These are phyloP conservation scores for Termitomyces sp. DNA, from an alignment of 768 basidiomycete species.

Conservation along the genomic window DNA sequence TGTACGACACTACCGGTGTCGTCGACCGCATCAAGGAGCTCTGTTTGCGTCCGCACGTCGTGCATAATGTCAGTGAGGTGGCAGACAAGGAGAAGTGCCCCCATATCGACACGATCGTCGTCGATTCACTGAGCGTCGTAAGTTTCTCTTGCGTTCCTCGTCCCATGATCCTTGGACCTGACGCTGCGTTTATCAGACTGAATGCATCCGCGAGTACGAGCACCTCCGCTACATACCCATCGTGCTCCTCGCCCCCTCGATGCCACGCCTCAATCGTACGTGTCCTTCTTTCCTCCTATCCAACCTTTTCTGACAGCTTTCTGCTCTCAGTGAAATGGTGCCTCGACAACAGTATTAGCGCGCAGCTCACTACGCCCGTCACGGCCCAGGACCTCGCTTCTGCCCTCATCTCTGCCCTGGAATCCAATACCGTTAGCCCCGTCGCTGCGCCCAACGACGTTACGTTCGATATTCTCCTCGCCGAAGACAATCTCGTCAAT, in stretches of 20 bases:
- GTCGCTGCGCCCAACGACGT: slow-evolving; percentile 84
- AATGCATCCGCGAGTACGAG: slow-evolving; percentile 86
- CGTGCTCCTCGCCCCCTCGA: slow-evolving; percentile 79
- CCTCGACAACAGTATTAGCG: slow-evolving; percentile 92
- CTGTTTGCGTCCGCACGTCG: slow-evolving; percentile 71
- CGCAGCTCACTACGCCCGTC: slow-evolving; percentile 91
- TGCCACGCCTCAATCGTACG: slow-evolving; percentile 75
- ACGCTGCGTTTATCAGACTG: slow-evolving; percentile 52
- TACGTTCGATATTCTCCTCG: slow-evolving; percentile 88
- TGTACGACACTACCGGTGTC: slow-evolving; percentile 72
- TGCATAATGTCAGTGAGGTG: slow-evolving; percentile 78
- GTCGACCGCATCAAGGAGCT: slow-evolving; percentile 75
- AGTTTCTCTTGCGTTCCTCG: slow-evolving; percentile 23
- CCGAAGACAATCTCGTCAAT: slow-evolving; percentile 95
- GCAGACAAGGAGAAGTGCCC: slow-evolving; percentile 78
- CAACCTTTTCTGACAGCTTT: neutral
- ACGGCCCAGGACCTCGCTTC: slow-evolving; percentile 85
- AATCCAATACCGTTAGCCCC: slow-evolving; percentile 90
- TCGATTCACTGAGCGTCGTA: slow-evolving; percentile 84
- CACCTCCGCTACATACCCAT: slow-evolving; percentile 96
- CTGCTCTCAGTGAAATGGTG: slow-evolving; percentile 84
- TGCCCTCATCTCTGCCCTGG: slow-evolving; percentile 90
- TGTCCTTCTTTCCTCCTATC: slow-evolving; percentile 8
- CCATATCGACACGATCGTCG: slow-evolving; percentile 92
- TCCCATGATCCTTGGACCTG: neutral